Percentiles rank a stretch among this genome's conserved stretches.
Conservation (phyloP, 352 stramenopile species). For the Pythium periplocum region DNA sequence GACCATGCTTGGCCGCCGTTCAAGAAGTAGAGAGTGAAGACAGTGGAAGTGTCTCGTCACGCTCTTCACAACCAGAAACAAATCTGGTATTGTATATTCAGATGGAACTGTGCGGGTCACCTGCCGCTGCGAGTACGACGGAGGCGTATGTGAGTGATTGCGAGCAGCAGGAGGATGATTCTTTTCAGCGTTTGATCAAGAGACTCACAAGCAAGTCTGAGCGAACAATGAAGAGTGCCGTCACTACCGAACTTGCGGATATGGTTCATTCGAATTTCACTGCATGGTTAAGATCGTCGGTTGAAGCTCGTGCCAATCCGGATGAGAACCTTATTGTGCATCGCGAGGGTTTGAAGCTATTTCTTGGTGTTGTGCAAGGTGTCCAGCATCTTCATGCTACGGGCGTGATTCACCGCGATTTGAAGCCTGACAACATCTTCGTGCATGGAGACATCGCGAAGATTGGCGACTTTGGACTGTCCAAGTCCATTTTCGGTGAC, state of each 20-base stretch:
- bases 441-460: constrained; percentile 23
- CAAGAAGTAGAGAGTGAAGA: constrained; percentile 14
- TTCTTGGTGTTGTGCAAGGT: constrained; percentile 56
- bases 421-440: constrained; percentile 29
- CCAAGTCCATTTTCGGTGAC: constrained; percentile 21
- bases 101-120: constrained; percentile 58
- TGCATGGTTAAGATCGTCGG: constrained; percentile 63
- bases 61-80: constrained; percentile 11
- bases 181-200: constrained; percentile 36
- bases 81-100: constrained; percentile 74
- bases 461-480: constrained; percentile 33
- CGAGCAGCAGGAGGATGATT: constrained; percentile 21
- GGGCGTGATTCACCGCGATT: constrained; percentile 24
- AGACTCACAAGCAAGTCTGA: constrained; percentile 24
- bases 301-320: constrained; percentile 28
- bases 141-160: constrained; percentile 13
- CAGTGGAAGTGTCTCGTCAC: constrained; percentile 12
- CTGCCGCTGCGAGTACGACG: constrained; percentile 8
- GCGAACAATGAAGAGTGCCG: not conserved
- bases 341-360: constrained; percentile 53
- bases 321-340: constrained; percentile 36
- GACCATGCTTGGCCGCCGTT: constrained; percentile 7
- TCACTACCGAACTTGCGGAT: not conserved
- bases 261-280: constrained; percentile 48
- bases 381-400: constrained; percentile 74